Conservation (phyloP, 495 filamentous ascomycete species). For the Cladorrhinum samala region DNA sequence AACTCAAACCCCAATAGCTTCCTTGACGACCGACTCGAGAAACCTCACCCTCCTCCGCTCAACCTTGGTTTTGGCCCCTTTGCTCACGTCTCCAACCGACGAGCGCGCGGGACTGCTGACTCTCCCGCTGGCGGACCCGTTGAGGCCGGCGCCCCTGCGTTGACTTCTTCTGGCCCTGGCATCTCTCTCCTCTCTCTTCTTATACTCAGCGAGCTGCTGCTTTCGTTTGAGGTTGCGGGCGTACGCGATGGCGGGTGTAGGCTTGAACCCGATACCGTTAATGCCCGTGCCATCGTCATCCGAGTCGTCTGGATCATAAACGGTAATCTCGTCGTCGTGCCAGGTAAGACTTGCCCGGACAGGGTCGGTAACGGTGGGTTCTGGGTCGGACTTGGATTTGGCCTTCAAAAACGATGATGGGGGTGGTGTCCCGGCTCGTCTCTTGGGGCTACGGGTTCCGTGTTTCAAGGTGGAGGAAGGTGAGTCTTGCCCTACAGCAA, state of each 20-base stretch:
- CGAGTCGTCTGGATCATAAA: conserved; percentile 67
- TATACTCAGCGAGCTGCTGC: conserved; percentile 81
- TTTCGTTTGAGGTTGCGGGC: conserved; percentile 65
- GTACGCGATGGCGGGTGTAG: conserved; percentile 77
- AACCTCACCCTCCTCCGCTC: conserved; percentile 29
- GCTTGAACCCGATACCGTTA: conserved; percentile 87
- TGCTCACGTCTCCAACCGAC: conserved; percentile 3
- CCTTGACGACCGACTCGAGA: conserved; percentile 21
- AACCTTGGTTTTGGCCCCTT: conserved; percentile 14
- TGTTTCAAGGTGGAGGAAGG: conserved; percentile 14
- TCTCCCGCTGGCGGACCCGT: conserved; percentile 19
- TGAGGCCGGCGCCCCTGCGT: conserved; percentile 42
- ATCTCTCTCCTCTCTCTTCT: conserved; percentile 73
- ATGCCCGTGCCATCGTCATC: conserved; percentile 75
- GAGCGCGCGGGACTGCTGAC: conserved; percentile 27
- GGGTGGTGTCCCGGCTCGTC: conserved; percentile 41
- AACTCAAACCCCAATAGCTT: not conserved
- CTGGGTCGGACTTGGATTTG: not conserved
- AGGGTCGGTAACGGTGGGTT: conserved; percentile 40
- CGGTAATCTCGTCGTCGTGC: conserved; percentile 79
- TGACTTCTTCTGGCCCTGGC: conserved; percentile 69
- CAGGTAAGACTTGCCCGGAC: conserved; percentile 59
- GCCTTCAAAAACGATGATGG: conserved; percentile 7
- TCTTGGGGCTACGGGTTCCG: conserved; percentile 11
- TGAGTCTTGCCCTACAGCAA: too few species aligned